Conservation (phyloP, 257 asterid species). For the Buddleja alternifolia region DNA sequence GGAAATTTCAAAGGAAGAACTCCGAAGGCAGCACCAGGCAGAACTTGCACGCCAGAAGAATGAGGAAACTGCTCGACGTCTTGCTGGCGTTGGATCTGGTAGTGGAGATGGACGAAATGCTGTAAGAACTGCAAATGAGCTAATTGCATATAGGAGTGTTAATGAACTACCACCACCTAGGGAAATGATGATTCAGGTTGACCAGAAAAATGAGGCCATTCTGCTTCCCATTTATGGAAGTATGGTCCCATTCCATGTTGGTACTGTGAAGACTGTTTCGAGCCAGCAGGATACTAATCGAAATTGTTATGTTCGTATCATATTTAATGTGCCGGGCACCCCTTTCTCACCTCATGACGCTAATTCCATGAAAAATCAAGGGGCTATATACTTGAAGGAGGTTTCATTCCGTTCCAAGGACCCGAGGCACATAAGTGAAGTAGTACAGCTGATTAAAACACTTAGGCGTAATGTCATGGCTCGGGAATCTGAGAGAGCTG, state of each 20-base stretch:
- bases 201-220: slow-evolving; percentile 73
- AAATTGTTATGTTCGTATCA: slow-evolving; percentile 64
- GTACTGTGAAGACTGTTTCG: slow-evolving; percentile 65
- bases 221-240: slow-evolving; percentile 64
- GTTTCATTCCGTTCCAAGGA: slow-evolving; percentile 75
- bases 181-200: slow-evolving; percentile 75
- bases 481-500: slow-evolving; percentile 83
- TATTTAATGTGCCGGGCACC: slow-evolving; percentile 76
- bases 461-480: slow-evolving; percentile 64
- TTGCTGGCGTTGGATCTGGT: slow-evolving; percentile 57
- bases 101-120: slow-evolving; percentile 42
- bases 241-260: slow-evolving; percentile 76
- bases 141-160: slow-evolving; percentile 62
- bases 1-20: slow-evolving; percentile 72
- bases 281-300: slow-evolving; percentile 76
- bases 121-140: slow-evolving; percentile 45
- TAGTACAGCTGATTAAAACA: slow-evolving; percentile 64
- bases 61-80: slow-evolving; percentile 74
- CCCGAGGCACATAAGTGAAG: slow-evolving; percentile 71
- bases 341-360: slow-evolving; percentile 69
- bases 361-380: slow-evolving; percentile 53
- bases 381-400: slow-evolving; percentile 64
- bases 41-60: slow-evolving; percentile 78
- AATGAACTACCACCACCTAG: slow-evolving; percentile 68
- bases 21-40: slow-evolving; percentile 79